Percentiles rank a stretch among this genome's conserved stretches.
phyloP scores from a whole-genome alignment of 139 green algal species.

The Micractinium conductrix region DNA sequence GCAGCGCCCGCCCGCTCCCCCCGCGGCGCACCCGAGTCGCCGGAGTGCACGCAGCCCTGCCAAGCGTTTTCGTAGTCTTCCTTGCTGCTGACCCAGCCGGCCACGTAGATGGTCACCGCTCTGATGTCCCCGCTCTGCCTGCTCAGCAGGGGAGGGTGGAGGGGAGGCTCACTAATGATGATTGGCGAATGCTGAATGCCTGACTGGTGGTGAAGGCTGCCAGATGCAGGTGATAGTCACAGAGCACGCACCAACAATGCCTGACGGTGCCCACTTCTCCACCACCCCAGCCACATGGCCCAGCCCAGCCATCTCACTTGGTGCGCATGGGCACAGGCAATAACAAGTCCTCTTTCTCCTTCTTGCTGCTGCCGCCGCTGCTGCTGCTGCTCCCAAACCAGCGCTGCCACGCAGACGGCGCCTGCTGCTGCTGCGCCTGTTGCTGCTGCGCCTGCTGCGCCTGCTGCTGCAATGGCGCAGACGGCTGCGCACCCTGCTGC shows the following conservation, averaged over 20 bases:
- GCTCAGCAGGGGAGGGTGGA: background rate
- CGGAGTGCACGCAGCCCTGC: constrained; percentile 8
- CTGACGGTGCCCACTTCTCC: background rate
- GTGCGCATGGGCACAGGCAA: constrained; percentile 58
- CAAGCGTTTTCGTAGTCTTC: constrained; percentile 75
- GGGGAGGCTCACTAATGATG: background rate
- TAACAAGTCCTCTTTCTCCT: constrained; percentile 29
- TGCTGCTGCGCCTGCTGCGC: constrained; percentile 19
- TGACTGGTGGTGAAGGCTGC: too few species aligned
- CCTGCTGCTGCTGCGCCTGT: constrained; percentile 2
- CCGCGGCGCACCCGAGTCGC: background rate
- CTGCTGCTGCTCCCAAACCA: constrained; percentile 26
- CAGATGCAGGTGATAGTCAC: too few species aligned
- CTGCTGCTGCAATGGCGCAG: background rate
- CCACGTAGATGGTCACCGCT: constrained; percentile 66
- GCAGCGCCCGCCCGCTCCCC: background rate
- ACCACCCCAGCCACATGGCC: too few species aligned
- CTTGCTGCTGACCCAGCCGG: constrained; percentile 62
- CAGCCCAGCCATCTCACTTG: constrained; percentile 23
- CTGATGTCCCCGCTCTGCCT: constrained; percentile 43
- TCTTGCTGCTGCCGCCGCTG: background rate
- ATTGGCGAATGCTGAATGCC: background rate
- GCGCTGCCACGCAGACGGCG: constrained; percentile 4
- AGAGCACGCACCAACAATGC: background rate
- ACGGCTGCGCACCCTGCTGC: background rate